Evolutionary conservation across 176 grass and related monocot genomes (phyloP).

Genomic region (Rhipidocladum racemiflorum): DNA sequence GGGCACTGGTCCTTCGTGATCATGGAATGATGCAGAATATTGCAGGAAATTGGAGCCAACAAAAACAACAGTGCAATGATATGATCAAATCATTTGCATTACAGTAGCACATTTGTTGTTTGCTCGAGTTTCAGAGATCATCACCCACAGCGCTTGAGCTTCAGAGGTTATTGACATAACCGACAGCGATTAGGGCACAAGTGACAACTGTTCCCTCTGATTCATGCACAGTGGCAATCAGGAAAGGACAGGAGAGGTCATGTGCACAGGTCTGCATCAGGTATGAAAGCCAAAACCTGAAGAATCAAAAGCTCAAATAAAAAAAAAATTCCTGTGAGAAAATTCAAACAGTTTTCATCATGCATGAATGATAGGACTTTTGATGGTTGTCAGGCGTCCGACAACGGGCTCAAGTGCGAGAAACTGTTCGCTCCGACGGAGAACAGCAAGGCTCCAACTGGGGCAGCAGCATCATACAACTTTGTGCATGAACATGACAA

Average conservation of each 20-base stretch:
- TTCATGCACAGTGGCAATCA: neutral
- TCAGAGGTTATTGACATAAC: neutral
- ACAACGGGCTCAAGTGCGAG: neutral
- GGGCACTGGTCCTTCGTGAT: slow-evolving; percentile 4
- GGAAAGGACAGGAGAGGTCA: neutral
- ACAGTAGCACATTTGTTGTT: neutral
- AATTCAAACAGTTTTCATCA: slow-evolving; percentile 28
- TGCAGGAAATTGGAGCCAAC: slow-evolving; percentile 17
- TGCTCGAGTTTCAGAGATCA: neutral
- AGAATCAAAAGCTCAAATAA: neutral
- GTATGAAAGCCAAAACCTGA: neutral
- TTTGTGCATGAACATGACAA: slow-evolving; percentile 26
- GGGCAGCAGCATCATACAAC: slow-evolving; percentile 15
- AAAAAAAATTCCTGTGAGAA: too few species aligned
- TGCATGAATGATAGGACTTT: slow-evolving; percentile 38
- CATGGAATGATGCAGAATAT: slow-evolving; percentile 40
- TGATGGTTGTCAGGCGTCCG: slow-evolving; percentile 19
- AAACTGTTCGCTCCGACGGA: slow-evolving; percentile 26
- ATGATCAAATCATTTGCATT: neutral
- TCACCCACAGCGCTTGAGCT: too few species aligned
- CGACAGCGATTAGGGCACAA: neutral
- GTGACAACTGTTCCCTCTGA: slow-evolving; percentile 6
- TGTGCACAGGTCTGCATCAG: slow-evolving; percentile 13
- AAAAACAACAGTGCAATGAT: slow-evolving; percentile 28
- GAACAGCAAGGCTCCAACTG: slow-evolving; percentile 23